Evolutionary conservation across 768 basidiomycete genomes (phyloP).

Genomic region (Boletus tomentosulus): DNA sequence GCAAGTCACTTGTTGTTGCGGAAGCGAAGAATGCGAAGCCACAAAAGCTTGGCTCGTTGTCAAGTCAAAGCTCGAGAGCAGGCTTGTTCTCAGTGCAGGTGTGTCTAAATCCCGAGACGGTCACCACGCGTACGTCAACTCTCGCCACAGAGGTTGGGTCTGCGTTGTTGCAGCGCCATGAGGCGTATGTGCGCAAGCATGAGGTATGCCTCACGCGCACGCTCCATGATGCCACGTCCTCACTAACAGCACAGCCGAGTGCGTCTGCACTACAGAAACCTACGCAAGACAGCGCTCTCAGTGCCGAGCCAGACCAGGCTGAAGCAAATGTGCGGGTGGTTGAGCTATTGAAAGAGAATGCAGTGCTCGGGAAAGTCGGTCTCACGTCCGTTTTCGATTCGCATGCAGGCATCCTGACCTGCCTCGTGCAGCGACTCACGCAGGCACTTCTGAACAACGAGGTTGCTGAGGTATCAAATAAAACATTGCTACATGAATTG

Average conservation of each 20-base stretch:
- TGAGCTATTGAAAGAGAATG: constrained; percentile 51
- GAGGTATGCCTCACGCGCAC: constrained; percentile 43
- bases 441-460: constrained; percentile 81
- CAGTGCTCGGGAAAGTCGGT: constrained; percentile 45
- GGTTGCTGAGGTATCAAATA: constrained; percentile 74
- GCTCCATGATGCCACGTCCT: constrained; percentile 8
- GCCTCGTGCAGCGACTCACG: constrained; percentile 54
- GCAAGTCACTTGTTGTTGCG: constrained; percentile 60
- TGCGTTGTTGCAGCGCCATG: constrained; percentile 80
- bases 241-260: constrained; percentile 14
- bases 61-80: constrained; percentile 69
- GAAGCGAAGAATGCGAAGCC: constrained; percentile 60
- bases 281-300: constrained; percentile 10
- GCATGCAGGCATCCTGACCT: constrained; percentile 4
- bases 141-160: constrained; percentile 73
- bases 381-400: neutral
- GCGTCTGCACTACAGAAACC: constrained; percentile 11
- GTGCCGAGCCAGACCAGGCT: constrained; percentile 9
- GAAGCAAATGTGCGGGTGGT: constrained; percentile 34
- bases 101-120: constrained; percentile 27
- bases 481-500: constrained; percentile 67
- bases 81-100: constrained; percentile 86
- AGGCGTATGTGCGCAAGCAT: constrained; percentile 74
- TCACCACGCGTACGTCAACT: constrained; percentile 2
- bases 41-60: constrained; percentile 57